These are phyloP conservation scores for Letharia lupina DNA, from an alignment of 495 filamentous ascomycete genomes.

Conservation along the genomic window DNA sequence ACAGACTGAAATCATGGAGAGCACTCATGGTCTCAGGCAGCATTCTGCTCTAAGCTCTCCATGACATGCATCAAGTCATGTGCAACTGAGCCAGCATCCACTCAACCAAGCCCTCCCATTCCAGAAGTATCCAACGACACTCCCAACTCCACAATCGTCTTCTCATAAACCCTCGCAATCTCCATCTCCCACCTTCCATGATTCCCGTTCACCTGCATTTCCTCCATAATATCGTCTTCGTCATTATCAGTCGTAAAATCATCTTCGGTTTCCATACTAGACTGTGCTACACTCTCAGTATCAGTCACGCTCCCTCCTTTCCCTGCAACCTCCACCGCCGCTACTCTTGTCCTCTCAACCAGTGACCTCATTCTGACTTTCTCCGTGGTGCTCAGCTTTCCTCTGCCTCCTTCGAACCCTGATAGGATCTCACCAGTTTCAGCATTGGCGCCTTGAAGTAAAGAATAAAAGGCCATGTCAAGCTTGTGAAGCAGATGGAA, in stretches of 20 bases:
- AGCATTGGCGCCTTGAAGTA: slow-evolving; percentile 58
- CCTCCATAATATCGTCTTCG: slow-evolving; percentile 30
- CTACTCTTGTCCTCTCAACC: slow-evolving; percentile 59
- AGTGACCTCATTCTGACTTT: slow-evolving; percentile 76
- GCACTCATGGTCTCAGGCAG: background rate
- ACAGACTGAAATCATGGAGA: background rate
- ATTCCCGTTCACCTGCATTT: slow-evolving; percentile 35
- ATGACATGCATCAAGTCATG: background rate
- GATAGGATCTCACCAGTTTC: slow-evolving; percentile 56
- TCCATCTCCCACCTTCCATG: slow-evolving; percentile 52
- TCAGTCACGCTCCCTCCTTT: slow-evolving; percentile 31
- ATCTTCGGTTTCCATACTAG: slow-evolving; percentile 29
- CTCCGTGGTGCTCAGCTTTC: slow-evolving; percentile 55
- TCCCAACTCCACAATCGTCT: slow-evolving; percentile 45
- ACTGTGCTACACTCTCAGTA: slow-evolving; percentile 28
- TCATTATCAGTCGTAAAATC: slow-evolving; percentile 32
- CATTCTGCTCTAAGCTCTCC: background rate
- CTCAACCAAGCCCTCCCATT: background rate
- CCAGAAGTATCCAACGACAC: slow-evolving; percentile 16
- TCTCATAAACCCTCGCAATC: slow-evolving; percentile 67
- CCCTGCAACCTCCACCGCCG: slow-evolving; percentile 56
- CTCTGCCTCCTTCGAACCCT: slow-evolving; percentile 48
- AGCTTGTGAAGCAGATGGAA: slow-evolving; percentile 66
- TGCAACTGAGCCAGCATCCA: background rate
- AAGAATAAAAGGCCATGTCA: slow-evolving; percentile 64